phyloP scores from a whole-genome alignment of 192 early-diverging fungal species.

The Lunasporangiospora selenospora region DNA sequence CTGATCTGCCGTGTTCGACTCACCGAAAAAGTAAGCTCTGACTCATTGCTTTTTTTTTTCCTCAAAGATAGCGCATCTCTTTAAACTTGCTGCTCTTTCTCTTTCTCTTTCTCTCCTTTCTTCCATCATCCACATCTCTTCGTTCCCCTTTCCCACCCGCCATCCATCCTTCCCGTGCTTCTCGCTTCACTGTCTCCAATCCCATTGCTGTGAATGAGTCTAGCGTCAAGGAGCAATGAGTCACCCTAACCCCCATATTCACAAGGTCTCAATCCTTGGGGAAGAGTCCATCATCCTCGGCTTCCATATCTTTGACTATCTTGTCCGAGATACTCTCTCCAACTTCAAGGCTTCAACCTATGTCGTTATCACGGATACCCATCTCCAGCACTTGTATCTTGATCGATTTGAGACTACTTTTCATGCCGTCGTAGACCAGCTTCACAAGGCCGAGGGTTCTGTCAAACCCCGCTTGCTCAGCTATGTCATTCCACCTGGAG shows the following conservation, averaged over 20 bases:
- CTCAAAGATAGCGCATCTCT: neutral
- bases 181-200: neutral
- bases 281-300: slow-evolving; percentile 89
- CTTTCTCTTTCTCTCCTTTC: neutral
- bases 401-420: slow-evolving; percentile 62
- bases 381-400: slow-evolving; percentile 84
- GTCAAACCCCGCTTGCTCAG: slow-evolving; percentile 67
- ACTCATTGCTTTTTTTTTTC: slow-evolving; percentile 6
- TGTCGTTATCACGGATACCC: slow-evolving; percentile 86
- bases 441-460: slow-evolving; percentile 14
- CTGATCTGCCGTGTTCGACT: too few relatives aligned
- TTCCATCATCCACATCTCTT: neutral
- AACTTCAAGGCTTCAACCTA: slow-evolving; percentile 82
- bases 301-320: slow-evolving; percentile 75
- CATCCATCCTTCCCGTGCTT: neutral
- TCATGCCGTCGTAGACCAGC: slow-evolving; percentile 41
- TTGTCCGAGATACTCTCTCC: slow-evolving; percentile 76
- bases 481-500: slow-evolving; percentile 87
- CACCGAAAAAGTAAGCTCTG: too few relatives aligned
- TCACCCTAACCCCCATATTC: slow-evolving; percentile 59
- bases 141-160: neutral
- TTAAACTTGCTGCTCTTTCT: neutral
- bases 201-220: neutral
- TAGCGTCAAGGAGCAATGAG: slow-evolving; percentile 26
- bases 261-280: slow-evolving; percentile 86